Evolutionary conservation across 2,329 filamentous ascomycete species (phyloP).

Genomic region (Fonsecaea nubica): DNA sequence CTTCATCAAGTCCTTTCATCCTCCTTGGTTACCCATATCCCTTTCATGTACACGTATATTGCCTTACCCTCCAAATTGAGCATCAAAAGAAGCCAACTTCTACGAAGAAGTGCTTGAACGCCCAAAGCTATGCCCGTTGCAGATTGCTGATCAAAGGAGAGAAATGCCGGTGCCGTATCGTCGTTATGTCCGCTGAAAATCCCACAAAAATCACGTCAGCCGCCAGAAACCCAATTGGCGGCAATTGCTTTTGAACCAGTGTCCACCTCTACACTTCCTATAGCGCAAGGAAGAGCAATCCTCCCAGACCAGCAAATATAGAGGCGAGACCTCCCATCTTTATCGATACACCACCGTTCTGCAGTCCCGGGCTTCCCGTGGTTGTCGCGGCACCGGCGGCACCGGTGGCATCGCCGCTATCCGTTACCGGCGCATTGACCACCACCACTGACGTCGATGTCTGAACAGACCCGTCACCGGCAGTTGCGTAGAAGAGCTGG

Average conservation of each 20-base stretch:
- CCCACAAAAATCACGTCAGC: conserved; percentile 18
- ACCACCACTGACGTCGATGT: conserved; percentile 56
- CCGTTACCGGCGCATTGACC: conserved; percentile 47
- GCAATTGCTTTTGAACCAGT: neutral
- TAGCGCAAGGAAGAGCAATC: conserved; percentile 26
- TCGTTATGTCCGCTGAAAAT: conserved; percentile 33
- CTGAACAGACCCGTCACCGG: conserved; percentile 50
- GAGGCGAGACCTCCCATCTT: conserved; percentile 33
- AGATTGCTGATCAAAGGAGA: conserved; percentile 35
- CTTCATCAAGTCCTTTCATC: conserved; percentile 14
- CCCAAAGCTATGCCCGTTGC: conserved; percentile 36
- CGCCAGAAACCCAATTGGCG: conserved; percentile 11
- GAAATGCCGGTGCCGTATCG: conserved; percentile 37
- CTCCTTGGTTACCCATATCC: conserved; percentile 9
- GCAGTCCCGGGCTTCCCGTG: conserved; percentile 47
- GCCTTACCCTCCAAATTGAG: conserved; percentile 7
- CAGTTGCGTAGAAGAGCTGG: conserved; percentile 50
- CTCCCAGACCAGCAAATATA: conserved; percentile 22
- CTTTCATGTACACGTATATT: conserved; percentile 26
- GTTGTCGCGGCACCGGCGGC: conserved; percentile 37
- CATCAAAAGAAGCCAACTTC: neutral
- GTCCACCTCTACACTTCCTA: conserved; percentile 13
- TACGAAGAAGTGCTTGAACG: conserved; percentile 24
- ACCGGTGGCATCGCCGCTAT: conserved; percentile 38
- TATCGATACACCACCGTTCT: conserved; percentile 47